Conservation (phyloP, 305 asterid genomes). For the Plantago coronopus region DNA sequence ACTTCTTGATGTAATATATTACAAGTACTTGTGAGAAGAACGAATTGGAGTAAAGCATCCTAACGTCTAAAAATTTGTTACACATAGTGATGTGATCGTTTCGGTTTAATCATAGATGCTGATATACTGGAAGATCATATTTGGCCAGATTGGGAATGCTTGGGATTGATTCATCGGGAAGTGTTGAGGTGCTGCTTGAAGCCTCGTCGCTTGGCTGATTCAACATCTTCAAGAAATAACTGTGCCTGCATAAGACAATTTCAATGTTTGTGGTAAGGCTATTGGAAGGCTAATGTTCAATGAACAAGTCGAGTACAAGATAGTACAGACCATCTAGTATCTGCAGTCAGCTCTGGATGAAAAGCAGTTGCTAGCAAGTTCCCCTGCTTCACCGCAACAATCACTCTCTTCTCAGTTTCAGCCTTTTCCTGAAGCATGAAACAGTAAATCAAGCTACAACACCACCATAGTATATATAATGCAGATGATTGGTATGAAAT, state of each 20-base stretch:
- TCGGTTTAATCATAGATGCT: conserved; percentile 26
- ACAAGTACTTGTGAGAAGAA: conserved; percentile 1
- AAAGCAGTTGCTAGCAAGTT: conserved; percentile 95
- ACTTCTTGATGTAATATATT: not conserved
- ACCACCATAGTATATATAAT: not conserved
- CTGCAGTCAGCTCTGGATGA: conserved; percentile 95
- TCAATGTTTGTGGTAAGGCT: not conserved
- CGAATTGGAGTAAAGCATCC: not conserved
- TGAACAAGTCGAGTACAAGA: not conserved
- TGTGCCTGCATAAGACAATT: conserved; percentile 56
- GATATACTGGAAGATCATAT: conserved; percentile 52
- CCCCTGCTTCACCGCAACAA: conserved; percentile 95
- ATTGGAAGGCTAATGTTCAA: not conserved
- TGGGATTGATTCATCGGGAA: conserved; percentile 27
- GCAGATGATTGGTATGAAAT: too few relatives aligned
- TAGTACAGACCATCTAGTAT: conserved; percentile 65
- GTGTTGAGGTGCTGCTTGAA: conserved; percentile 35
- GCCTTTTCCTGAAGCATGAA: conserved; percentile 44
- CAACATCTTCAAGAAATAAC: conserved; percentile 88
- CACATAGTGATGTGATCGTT: not conserved
- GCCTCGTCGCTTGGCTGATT: conserved; percentile 43
- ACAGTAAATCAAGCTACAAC: not conserved
- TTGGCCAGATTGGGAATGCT: conserved; percentile 35
- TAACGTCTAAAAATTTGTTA: conserved; percentile 6
- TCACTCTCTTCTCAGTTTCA: conserved; percentile 45